Evolutionary conservation across 192 early-diverging fungal genomes (phyloP).

Genomic region (Entomortierella chlamydospora): DNA sequence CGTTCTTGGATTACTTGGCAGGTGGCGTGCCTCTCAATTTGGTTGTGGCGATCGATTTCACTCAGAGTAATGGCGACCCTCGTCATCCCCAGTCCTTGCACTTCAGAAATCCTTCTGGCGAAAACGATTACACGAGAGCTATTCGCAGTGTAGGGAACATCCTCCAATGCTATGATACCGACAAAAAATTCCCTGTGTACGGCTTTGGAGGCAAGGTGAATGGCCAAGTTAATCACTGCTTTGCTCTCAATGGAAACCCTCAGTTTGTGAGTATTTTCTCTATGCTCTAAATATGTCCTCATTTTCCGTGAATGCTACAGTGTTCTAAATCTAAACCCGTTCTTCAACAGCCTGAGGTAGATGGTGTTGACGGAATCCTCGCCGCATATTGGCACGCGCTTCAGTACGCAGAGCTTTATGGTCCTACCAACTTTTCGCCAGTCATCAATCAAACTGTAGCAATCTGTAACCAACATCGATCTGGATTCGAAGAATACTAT

Average conservation of each 20-base stretch:
- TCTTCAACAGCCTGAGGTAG: conserved; percentile 62
- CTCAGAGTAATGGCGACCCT: conserved; percentile 67
- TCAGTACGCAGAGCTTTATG: conserved; percentile 56
- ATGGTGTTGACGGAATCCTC: conserved; percentile 66
- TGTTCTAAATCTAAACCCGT: no score
- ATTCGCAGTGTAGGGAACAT: conserved; percentile 65
- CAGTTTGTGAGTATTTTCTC: conserved; percentile 43
- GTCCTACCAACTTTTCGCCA: conserved; percentile 71
- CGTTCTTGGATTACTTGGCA: conserved; percentile 69
- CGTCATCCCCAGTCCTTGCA: conserved; percentile 60
- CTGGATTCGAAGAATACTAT: conserved; percentile 49
- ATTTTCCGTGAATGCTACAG: neutral
- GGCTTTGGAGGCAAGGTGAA: conserved; percentile 69
- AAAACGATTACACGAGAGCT: conserved; percentile 67
- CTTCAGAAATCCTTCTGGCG: conserved; percentile 46
- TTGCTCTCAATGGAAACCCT: conserved; percentile 61
- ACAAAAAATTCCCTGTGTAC: conserved; percentile 66
- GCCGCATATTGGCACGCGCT: conserved; percentile 61
- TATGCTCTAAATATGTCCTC: no score
- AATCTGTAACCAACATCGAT: conserved; percentile 51
- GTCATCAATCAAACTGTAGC: conserved; percentile 52
- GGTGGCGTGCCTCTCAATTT: conserved; percentile 64
- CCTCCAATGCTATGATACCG: conserved; percentile 61
- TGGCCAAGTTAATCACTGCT: conserved; percentile 62
- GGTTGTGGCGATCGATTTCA: conserved; percentile 71